Base-by-base conservation (phyloP, 805 yeast species). In the Brettanomyces nanus region DNA sequence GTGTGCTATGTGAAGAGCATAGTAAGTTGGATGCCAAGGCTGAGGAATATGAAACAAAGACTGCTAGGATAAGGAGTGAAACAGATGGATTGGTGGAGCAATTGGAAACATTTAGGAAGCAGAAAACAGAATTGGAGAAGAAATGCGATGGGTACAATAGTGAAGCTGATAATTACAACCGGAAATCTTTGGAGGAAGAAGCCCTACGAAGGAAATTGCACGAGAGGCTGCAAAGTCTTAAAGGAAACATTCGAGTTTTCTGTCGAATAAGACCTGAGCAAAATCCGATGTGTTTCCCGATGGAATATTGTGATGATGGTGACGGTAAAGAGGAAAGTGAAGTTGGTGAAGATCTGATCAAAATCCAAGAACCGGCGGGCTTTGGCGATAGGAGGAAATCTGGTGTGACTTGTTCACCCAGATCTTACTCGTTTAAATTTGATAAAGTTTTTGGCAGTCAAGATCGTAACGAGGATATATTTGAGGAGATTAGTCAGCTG, bases 231-330 rank as follows among this genome's bases (percentile, higher is more conserved):
- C 96, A 87, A 56, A 95, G 85, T 42, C 57, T 90, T 28, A 84
- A 87, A 57, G 97, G 98, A 1, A 92, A 86, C 50, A 87, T 92
- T 25, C 63, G 97, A 33, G 97, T 90, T 0, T 85, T 80, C 49
- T 90, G 97, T 54, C 68, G 98, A 28, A 68, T 90, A 4, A 68
- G 94, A 38, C 96, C 96, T 0, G 31, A n/a, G n/a, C n/a, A n/a
- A n/a, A 25, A 25, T 10, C 10, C 11, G 27, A 25, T 25, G 27
- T 13, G 27, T n/a, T n/a, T n/a, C n/a, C n/a, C n/a, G n/a, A n/a
- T n/a, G n/a, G n/a, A n/a, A n/a, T n/a, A n/a, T n/a, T n/a, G n/a
- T n/a, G n/a, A n/a, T n/a, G n/a, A n/a, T n/a, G n/a, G n/a, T n/a
- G n/a, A n/a, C n/a, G n/a, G n/a, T n/a, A n/a, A n/a, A n/a, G n/a